Evolutionary conservation across 2,329 filamentous ascomycete genomes (phyloP).

Genomic region (Chrysoporthe deuterocubensis): DNA sequence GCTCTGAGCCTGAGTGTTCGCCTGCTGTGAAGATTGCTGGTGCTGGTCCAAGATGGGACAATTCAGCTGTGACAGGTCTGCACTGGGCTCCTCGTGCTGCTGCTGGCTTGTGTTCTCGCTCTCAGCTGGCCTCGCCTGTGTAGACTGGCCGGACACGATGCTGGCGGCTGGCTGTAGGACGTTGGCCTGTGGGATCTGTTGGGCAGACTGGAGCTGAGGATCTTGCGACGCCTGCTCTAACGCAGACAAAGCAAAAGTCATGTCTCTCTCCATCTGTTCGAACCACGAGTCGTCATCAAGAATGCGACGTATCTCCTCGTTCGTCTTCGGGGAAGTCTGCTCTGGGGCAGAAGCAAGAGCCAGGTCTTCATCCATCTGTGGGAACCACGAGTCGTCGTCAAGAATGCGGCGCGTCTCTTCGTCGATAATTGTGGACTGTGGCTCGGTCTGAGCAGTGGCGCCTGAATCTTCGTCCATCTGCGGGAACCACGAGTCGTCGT

Average conservation of each 20-base stretch:
- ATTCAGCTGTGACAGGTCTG: too few species aligned
- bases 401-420: not conserved
- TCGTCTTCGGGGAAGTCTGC: not conserved
- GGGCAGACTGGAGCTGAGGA: too few species aligned
- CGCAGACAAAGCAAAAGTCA: too few species aligned
- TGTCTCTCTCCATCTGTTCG: not conserved
- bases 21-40: not conserved
- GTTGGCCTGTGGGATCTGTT: not conserved
- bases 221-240: too few species aligned
- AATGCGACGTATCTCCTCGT: not conserved
- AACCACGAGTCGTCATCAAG: not conserved
- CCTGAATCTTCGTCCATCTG: not conserved
- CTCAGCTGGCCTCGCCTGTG: too few species aligned
- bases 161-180: not conserved
- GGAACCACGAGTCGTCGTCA: not conserved
- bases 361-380: not conserved
- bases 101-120: too few species aligned
- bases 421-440: too few species aligned
- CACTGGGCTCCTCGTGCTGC: too few species aligned
- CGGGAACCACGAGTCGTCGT: conserved; percentile 1
- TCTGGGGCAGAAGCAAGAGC: not conserved
- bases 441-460: too few species aligned
- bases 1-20: not conserved
- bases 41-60: too few species aligned
- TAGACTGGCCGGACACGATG: not conserved